These are phyloP conservation scores for Leccinum fibrillosum DNA, from an alignment of 768 basidiomycete genomes.

Conservation along the genomic window DNA sequence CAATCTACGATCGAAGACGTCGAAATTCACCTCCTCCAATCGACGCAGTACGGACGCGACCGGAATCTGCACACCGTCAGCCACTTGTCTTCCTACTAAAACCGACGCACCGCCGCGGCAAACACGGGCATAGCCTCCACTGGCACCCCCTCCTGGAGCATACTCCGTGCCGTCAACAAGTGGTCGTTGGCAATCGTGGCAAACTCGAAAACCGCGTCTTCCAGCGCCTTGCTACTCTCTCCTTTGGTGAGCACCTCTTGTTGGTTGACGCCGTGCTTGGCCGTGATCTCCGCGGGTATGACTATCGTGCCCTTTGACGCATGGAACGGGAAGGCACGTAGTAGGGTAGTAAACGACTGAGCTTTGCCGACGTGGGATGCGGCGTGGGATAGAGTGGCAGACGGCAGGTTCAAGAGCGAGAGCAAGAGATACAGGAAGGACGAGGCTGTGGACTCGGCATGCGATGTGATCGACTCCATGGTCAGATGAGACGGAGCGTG, in stretches of 20 bases:
- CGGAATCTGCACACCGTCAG: conserved; percentile 51
- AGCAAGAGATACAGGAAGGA: conserved; percentile 75
- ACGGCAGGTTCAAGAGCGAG: conserved; percentile 57
- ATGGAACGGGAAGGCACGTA: conserved; percentile 78
- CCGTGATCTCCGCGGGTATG: conserved; percentile 80
- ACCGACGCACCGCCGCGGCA: conserved; percentile 58
- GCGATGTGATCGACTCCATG: conserved; percentile 60
- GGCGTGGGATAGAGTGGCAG: conserved; percentile 63
- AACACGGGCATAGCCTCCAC: conserved; percentile 66
- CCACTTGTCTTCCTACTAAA: neutral
- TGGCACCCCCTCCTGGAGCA: conserved; percentile 61
- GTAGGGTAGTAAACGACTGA: conserved; percentile 64
- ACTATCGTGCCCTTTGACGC: conserved; percentile 66
- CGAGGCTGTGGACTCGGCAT: conserved; percentile 79
- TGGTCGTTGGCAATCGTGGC: conserved; percentile 81
- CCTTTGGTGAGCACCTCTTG: conserved; percentile 73
- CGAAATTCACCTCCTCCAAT: conserved; percentile 67
- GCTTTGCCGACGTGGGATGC: conserved; percentile 80
- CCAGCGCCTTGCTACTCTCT: conserved; percentile 51
- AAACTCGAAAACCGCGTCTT: conserved; percentile 80
- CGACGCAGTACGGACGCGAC: conserved; percentile 58
- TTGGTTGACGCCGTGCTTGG: conserved; percentile 72
- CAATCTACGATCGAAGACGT: conserved; percentile 63
- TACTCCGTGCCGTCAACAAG: conserved; percentile 66
- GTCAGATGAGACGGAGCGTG: conserved; percentile 63